Conservation (phyloP, 495 filamentous ascomycete genomes). For the Lophiostoma macrostomum region DNA sequence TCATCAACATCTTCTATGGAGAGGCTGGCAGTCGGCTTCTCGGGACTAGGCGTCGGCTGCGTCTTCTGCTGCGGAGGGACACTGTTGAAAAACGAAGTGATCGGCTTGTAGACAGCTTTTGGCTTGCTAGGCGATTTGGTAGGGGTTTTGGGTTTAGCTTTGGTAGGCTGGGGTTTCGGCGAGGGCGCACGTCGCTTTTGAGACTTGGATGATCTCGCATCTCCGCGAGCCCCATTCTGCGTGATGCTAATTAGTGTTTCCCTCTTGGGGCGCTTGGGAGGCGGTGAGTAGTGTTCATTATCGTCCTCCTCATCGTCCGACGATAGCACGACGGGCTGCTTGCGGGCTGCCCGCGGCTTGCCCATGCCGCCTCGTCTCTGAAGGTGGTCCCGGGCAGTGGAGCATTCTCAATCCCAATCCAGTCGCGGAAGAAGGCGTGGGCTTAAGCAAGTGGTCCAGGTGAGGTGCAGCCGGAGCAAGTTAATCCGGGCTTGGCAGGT, state of each 20-base stretch:
- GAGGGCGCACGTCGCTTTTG: slow-evolving; percentile 8
- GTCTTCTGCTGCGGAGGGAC: slow-evolving; percentile 34
- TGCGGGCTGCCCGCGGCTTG: slow-evolving; percentile 49
- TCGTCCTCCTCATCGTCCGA: slow-evolving; percentile 46
- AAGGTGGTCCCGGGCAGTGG: slow-evolving; percentile 5
- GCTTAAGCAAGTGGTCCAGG: slow-evolving; percentile 5
- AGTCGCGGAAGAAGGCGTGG: slow-evolving; percentile 12
- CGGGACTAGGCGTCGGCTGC: slow-evolving; percentile 33
- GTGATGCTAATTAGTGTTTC: slow-evolving; percentile 10
- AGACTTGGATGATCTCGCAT: slow-evolving; percentile 1
- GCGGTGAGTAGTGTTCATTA: slow-evolving; percentile 15
- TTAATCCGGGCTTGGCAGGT: slow-evolving; percentile 10
- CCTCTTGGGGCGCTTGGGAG: slow-evolving; percentile 29
- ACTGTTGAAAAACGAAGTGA: slow-evolving; percentile 47
- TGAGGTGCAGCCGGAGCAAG: slow-evolving; percentile 11
- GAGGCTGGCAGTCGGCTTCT: slow-evolving; percentile 13
- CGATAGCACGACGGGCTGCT: slow-evolving; percentile 44
- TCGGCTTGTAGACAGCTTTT: slow-evolving; percentile 36
- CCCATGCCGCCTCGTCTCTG: slow-evolving; percentile 36
- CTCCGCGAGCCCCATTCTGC: slow-evolving; percentile 16
- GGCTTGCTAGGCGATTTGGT: slow-evolving; percentile 19
- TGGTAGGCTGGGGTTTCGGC: slow-evolving; percentile 8
- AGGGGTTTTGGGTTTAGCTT: slow-evolving; percentile 17
- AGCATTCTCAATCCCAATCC: slow-evolving; percentile 19
- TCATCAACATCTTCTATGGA: slow-evolving; percentile 39